Evolutionary conservation across 768 basidiomycete genomes (phyloP).

Genomic region (Piloderma croceum): DNA sequence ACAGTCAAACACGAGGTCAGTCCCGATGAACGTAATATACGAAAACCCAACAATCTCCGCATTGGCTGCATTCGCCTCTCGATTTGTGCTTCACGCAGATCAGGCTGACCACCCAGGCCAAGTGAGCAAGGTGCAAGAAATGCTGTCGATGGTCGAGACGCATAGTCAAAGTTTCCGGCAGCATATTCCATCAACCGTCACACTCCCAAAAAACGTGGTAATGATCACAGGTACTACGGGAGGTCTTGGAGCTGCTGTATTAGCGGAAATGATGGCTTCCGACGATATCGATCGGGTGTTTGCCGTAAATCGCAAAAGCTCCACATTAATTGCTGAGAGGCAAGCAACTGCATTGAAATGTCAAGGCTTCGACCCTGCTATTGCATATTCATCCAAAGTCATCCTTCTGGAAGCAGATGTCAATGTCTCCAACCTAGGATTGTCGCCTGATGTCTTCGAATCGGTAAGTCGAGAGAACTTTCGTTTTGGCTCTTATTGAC

Average conservation of each 20-base stretch:
- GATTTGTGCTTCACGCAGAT: conserved; percentile 1
- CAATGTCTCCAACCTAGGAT: conserved; percentile 23
- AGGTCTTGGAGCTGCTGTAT: conserved; percentile 22
- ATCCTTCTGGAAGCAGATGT: conserved; percentile 18
- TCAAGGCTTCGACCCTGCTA: conserved; percentile 11
- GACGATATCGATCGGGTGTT: conserved; percentile 14
- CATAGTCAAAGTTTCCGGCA: conserved; percentile 23
- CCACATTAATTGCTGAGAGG: conserved; percentile 7
- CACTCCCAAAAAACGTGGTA: conserved; percentile 5
- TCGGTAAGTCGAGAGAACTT: conserved; percentile 20
- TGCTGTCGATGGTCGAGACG: conserved; percentile 36
- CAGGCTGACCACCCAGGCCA: conserved; percentile 2
- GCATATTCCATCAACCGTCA: too few relatives aligned
- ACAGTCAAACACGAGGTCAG: conserved; percentile 16
- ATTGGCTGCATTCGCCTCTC: conserved; percentile 15
- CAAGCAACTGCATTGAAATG: conserved; percentile 17
- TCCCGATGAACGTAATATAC: conserved; percentile 31
- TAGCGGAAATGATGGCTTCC: conserved; percentile 14
- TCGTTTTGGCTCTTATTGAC: not conserved
- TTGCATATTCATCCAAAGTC: conserved; percentile 12
- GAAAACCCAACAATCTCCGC: conserved; percentile 34
- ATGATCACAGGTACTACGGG: conserved; percentile 32
- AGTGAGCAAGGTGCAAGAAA: conserved; percentile 15
- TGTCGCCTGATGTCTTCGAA: conserved; percentile 19
- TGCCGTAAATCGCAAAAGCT: conserved; percentile 14